Evolutionary conservation across 805 yeast species (phyloP), one percentile per base, ranked within the genome.

Genomic region (Wickerhamomyces alni): DNA sequence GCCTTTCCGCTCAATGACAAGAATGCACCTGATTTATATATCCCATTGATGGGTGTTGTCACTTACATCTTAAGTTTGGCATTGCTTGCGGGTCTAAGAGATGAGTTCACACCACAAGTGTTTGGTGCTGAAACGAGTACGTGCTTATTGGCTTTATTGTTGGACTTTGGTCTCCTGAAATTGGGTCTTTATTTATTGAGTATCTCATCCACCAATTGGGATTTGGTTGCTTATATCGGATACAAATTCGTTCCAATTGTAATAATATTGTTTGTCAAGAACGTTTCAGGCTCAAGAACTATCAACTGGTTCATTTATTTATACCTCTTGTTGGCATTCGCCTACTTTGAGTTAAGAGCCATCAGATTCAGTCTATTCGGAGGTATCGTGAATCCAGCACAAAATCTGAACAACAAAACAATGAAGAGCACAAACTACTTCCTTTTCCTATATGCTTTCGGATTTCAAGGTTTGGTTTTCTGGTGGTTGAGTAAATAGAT

Each of bases 11-110:
- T 74, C 34, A 86, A 84, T 45, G 99, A 93, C 58, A 71, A 82
- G 42, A 93, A 94, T 55, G 94, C 98, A 0, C 99, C 99, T 3
- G 99, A 93, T 59, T 73, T 93, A 67, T 93, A 93, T 62, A 86
- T 93, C 39, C 99, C 99, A 6, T 45, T 86, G 44, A 93, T 94
- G 97, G 86, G 96, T 2, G 75, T 84, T 52, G 76, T 87, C 36
- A 87, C 98, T 1, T 89, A 89, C 55, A 81, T 91, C 37, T 66
- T 93, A 44, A 70, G 87, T 28, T 80, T 91, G 75, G 91, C 96
- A 2, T 72, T 84, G 17, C 73, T 84, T 47, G 84, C 86, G 42
- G 99, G 99, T 10, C 63, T 91, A 38, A 75, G 80, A 41, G 96
- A 95, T 21, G 80, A 80, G 24, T 93, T 93, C 67, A 95, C 91